phyloP scores from a whole-genome alignment of 2,329 filamentous ascomycete species.

The Botrytis fabae region DNA sequence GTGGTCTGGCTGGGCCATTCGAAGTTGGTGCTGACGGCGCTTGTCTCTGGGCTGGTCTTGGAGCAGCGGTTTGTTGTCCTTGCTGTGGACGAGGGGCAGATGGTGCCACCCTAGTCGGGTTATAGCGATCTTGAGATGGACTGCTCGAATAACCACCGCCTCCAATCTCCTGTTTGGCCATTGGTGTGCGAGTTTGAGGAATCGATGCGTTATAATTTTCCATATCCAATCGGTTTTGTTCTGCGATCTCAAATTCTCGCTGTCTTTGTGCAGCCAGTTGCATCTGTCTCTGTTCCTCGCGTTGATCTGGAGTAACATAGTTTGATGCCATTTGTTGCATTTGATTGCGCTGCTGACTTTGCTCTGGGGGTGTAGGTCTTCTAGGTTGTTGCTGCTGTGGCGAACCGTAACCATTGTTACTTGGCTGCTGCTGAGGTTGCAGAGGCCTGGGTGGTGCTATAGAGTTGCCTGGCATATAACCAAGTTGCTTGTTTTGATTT shows the following conservation, averaged over 20 bases:
- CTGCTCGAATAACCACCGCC: constrained; percentile 62
- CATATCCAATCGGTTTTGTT: constrained; percentile 71
- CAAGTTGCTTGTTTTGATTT: constrained; percentile 63
- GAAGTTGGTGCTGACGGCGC: constrained; percentile 71
- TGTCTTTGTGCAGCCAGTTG: constrained; percentile 60
- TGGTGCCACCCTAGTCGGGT: constrained; percentile 82
- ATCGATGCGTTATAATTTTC: constrained; percentile 89
- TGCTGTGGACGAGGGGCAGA: constrained; percentile 64
- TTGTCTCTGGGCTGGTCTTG: constrained; percentile 66
- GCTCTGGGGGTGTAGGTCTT: constrained; percentile 50
- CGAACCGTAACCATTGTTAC: constrained; percentile 46
- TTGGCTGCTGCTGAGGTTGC: constrained; percentile 44
- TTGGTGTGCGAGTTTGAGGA: constrained; percentile 74
- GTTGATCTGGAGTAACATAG: constrained; percentile 52
- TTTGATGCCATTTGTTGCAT: constrained; percentile 58
- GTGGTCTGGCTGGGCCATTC: constrained; percentile 46
- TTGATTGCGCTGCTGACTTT: constrained; percentile 55
- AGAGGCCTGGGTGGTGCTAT: constrained; percentile 71
- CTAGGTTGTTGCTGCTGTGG: constrained; percentile 37
- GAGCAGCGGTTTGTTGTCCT: constrained; percentile 44
- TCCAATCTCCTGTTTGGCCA: constrained; percentile 89
- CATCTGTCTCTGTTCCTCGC: constrained; percentile 59
- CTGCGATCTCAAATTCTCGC: constrained; percentile 56
- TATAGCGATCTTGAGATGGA: constrained; percentile 64
- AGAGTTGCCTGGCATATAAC: constrained; percentile 52